phyloP scores from a whole-genome alignment of 2,329 filamentous ascomycete species.

The Pseudocercospora ulei region DNA sequence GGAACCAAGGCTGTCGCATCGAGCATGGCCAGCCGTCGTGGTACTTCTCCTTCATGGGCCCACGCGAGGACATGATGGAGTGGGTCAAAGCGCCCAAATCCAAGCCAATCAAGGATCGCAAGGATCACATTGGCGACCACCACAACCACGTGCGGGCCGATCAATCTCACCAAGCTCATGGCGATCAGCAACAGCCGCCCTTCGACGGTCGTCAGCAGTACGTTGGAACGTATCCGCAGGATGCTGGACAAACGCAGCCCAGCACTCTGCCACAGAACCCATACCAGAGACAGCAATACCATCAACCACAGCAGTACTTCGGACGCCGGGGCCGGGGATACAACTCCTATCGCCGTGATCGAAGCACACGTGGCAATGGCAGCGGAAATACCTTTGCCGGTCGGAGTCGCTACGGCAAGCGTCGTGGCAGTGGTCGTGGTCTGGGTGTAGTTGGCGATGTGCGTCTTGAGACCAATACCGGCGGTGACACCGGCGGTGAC shows the following conservation, averaged over 20 bases:
- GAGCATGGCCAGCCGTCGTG: constrained; percentile 29
- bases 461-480: neutral
- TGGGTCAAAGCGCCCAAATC: constrained; percentile 12
- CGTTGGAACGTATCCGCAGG: too few relatives aligned
- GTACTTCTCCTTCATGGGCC: constrained; percentile 29
- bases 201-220: neutral
- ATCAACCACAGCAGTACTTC: neutral
- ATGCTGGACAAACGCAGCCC: too few relatives aligned
- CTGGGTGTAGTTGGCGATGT: neutral
- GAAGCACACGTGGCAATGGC: neutral
- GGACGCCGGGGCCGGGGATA: neutral
- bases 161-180: neutral
- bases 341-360: neutral
- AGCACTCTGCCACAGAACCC: too few relatives aligned
- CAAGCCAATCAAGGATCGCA: constrained; percentile 2
- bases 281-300: neutral
- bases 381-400: neutral
- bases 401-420: constrained; percentile 6
- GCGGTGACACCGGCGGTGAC: too few relatives aligned
- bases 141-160: neutral
- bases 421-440: constrained; percentile 1
- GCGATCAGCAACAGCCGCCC: neutral
- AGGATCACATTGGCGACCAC: neutral
- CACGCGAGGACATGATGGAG: constrained; percentile 16
- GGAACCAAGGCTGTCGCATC: constrained; percentile 28